These are phyloP conservation scores for Cocos nucifera DNA, from an alignment of 176 grass and related monocot species.

Conservation along the genomic window DNA sequence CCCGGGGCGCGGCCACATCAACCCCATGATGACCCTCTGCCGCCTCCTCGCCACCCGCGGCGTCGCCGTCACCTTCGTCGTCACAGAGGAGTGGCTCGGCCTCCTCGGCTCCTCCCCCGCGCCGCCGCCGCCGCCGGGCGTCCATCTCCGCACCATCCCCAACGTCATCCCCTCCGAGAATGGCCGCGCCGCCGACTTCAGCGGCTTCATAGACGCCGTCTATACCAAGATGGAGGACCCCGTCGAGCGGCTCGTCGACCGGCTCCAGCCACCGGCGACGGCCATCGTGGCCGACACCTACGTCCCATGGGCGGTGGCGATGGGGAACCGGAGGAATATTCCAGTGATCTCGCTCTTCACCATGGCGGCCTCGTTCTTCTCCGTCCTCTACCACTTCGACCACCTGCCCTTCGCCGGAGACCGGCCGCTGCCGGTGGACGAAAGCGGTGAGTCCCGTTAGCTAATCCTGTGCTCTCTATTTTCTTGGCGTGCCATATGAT, in stretches of 20 bases:
- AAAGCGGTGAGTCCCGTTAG: neutral
- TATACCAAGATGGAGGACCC: constrained; percentile 28
- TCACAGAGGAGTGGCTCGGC: constrained; percentile 58
- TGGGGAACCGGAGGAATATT: constrained; percentile 32
- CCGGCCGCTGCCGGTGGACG: neutral
- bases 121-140: constrained; percentile 5
- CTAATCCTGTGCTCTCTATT: too few relatives aligned
- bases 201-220: constrained; percentile 42
- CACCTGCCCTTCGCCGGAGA: neutral
- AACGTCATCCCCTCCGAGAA: constrained; percentile 56
- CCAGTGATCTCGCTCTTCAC: constrained; percentile 55
- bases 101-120: constrained; percentile 26
- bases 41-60: constrained; percentile 30
- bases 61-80: constrained; percentile 40
- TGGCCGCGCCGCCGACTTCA: constrained; percentile 25
- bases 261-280: constrained; percentile 12
- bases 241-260: constrained; percentile 39
- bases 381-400: constrained; percentile 30
- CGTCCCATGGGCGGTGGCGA: constrained; percentile 36
- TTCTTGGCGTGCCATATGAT: too few relatives aligned
- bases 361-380: constrained; percentile 38
- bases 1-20: constrained; percentile 65
- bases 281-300: constrained; percentile 42
- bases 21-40: constrained; percentile 57
- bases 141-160: constrained; percentile 38